Evolutionary conservation across 352 stramenopile genomes (phyloP).

Genomic region (Phytophthora foliorum): DNA sequence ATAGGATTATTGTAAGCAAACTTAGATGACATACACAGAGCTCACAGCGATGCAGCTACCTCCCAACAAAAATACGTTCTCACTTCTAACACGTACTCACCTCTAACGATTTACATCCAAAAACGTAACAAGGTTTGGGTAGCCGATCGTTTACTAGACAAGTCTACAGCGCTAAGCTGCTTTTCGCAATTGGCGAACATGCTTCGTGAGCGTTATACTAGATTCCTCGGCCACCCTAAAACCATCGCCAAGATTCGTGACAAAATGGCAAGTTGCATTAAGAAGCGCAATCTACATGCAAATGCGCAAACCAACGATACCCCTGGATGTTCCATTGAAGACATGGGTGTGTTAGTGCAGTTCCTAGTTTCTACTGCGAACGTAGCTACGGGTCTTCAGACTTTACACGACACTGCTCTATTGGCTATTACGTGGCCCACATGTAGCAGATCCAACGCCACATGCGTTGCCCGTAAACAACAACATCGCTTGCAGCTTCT

Average conservation of each 20-base stretch:
- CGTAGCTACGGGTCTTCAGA: too few species aligned
- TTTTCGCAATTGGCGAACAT: constrained; percentile 7
- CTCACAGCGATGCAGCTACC: neutral
- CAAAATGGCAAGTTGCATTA: constrained; percentile 8
- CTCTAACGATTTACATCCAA: constrained; percentile 7
- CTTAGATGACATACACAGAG: constrained; percentile 7
- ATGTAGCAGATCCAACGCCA: too few species aligned
- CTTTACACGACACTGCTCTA: too few species aligned
- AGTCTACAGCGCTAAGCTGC: constrained; percentile 5
- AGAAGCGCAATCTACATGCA: constrained; percentile 13
- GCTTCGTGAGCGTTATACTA: constrained; percentile 1
- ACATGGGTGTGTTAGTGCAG: too few species aligned
- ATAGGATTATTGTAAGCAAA: neutral
- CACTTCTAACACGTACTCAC: constrained; percentile 7
- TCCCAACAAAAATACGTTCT: too few species aligned
- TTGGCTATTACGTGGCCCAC: too few species aligned
- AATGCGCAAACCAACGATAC: too few species aligned
- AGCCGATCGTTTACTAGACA: neutral
- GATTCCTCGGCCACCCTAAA: neutral
- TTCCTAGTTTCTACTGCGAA: too few species aligned
- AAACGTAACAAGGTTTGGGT: constrained; percentile 7
- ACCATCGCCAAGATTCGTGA: constrained; percentile 11
- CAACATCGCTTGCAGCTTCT: too few species aligned
- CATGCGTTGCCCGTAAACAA: too few species aligned
- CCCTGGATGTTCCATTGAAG: neutral